Base-by-base conservation (phyloP, 352 stramenopile species). In the Elongisporangium anandrum region DNA sequence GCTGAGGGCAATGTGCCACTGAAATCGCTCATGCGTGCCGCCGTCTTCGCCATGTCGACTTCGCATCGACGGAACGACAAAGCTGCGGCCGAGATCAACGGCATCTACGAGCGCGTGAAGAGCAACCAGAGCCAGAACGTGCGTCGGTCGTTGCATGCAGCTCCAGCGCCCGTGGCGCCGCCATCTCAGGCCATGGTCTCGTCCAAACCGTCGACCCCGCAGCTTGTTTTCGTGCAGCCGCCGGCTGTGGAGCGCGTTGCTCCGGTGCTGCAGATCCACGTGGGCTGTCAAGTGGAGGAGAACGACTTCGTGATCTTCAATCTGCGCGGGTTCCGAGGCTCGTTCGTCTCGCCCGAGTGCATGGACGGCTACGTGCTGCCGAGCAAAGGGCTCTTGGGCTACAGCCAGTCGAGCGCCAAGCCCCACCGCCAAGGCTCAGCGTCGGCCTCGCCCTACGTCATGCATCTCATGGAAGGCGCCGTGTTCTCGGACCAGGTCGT, bases 11-110 rank as follows among this genome's bases (percentile, higher is more conserved):
- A 70, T 8, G 64, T 71, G 55, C 74, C 76, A 16, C 66, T 90
- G 38, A 87, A 86, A 45, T 77, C 70, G 15, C 68, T 90, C 13
- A 58, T 90, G 6, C 72, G 70, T 8, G 76, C 81, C 3, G 81
- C 78, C 10, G 81, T 90, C 50, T 73, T 86, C 56, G 74, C 78
- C 9, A 85, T 90, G 78, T 90, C 81, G 22, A 77, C 59, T 13
- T 90, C 81, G 5, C 73, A 67, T 22, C 75, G 71, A 56, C 74
- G 81, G 45, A 79, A 72, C 54, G 54, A 68, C 8, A 52, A 69
- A 15, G 81, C 70, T 3, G 66, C 57, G 22, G 61, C 20, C 24
- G 63, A 83, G 39, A 85, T 87, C 55, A 56, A 64, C 0, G 58
- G 55, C 16, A 81, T 89, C 39, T 77, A 80, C 61, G 71, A 83